These are phyloP conservation scores for Cucurbita ficifolia DNA, from an alignment of 306 rosid genomes.

Conservation along the genomic window DNA sequence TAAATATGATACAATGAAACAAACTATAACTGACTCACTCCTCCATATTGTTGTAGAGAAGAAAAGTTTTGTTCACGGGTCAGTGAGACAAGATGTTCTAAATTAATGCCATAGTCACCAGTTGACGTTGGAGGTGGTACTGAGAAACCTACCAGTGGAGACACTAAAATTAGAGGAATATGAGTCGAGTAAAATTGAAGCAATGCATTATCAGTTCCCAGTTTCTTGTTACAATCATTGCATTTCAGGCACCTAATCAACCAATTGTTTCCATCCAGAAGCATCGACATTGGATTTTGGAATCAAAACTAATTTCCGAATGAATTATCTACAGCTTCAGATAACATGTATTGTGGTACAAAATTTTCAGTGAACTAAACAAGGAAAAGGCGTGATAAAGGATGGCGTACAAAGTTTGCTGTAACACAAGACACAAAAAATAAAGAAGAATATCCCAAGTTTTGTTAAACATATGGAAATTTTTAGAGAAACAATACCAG, in stretches of 20 bases:
- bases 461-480: not conserved
- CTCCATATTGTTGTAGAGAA: constrained; percentile 54
- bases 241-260: not conserved
- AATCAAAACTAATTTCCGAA: not conserved
- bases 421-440: not conserved
- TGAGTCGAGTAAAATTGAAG: constrained; percentile 6
- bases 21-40: constrained; percentile 35
- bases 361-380: not conserved
- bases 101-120: constrained; percentile 43
- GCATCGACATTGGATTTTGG: not conserved
- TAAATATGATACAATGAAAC: not conserved
- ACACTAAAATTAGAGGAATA: constrained; percentile 11
- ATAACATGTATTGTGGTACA: not conserved
- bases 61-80: constrained; percentile 47
- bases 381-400: not conserved
- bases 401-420: not conserved
- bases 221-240: not conserved
- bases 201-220: not conserved
- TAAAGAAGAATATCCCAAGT: not conserved
- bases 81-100: constrained; percentile 59
- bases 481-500: constrained; percentile 34
- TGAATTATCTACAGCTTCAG: not conserved
- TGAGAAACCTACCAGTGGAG: constrained; percentile 24
- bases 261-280: not conserved
- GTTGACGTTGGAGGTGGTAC: constrained; percentile 29